Evolutionary conservation across 2,329 filamentous ascomycete genomes (phyloP), one percentile per base, ranked within the genome.

Genomic region (Aspergillus quadricinctus): DNA sequence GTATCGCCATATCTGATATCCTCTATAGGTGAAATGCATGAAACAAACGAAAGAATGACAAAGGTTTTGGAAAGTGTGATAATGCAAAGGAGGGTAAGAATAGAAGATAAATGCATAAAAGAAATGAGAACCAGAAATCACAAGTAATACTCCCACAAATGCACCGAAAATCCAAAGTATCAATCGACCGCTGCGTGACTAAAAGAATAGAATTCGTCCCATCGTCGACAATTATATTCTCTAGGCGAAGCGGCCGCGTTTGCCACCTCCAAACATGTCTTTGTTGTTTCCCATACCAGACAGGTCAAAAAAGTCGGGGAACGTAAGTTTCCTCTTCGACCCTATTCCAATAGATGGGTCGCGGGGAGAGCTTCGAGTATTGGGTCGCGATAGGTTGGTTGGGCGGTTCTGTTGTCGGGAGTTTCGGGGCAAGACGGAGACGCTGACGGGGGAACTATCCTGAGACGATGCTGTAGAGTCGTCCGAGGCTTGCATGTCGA

Each of bases 261-360:
- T 81, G 49, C 73, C 73, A n/a, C 77, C 74, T 56, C 76, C 75
- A 58, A 71, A 71, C 41, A 70, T 67, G 61, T 80, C 78, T 56
- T 72, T 69, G 49, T 72, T 69, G 49, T 75, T 76, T 19, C 74
- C 72, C 50, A 79, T 61, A 49, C 72, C 77, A 1, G 77, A 78
- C 21, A 81, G 62, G 59, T 80, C 78, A 57, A 80, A 80, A 61
- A 80, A 80, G 48, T 80, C 78, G 3, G 73, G 73, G 49, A 80
- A 74, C 19, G 73, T 71, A 50, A 76, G 67, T 65, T 78, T 79
- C 56, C 78, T 71, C 68, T 81, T 81, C 7, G 76, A 77, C 5
- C 78, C 78, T 6, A 78, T 57, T 4, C 67, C 70, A 9, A 73
- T 64, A 1, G 72, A 71, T 4, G 76, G 61, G 41, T 77, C 72